Base-by-base conservation (phyloP, 345 rosid genomes). In the Heritiera littoralis region DNA sequence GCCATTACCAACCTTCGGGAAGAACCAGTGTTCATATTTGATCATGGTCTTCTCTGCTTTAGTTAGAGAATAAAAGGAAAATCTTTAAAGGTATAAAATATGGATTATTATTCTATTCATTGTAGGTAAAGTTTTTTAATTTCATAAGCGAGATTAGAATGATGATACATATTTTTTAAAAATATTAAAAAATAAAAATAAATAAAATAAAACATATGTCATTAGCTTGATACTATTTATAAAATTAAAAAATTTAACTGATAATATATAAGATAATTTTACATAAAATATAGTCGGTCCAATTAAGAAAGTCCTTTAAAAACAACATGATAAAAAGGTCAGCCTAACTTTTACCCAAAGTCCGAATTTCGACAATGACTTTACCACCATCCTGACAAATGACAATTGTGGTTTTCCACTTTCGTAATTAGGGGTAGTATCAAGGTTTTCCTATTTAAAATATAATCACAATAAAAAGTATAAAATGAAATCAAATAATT, bases 371-470 rank as follows among this genome's bases (percentile, higher is more conserved):
- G 71, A 66, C 71, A 66, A 41, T 40, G 30, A 35, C 40, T 52
- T 32, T 14, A 51, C 61, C 46, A 52, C 17, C 28, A 10, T 1
- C 18, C 49, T 61, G 70, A 61, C 45, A 75, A 13, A 23, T 61
- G 58, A 72, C 76, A 28, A 72, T 46, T 51, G 14, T 72, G 20
- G 40, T 45, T 60, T 61, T 74, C 55, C n/a, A 75, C 23, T 75
- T 75, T 46, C 17, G 35, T n/a, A 9, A 2, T 63, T 63, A 1
- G 1, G 56, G 35, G 74, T 18, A 9, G 41, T 23, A 54, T 68
- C 45, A n/a, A 38, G 28, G 0, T 23, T 23, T 23, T 23, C 28
- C 28, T 23, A 23, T 23, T 23, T 23, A 23, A 23, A 23, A 23
- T 23, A 23, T 23, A 40, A 40, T 52, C n/a, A 55, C 6, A 14